Base-by-base conservation (phyloP, 2,329 filamentous ascomycete species). In the Stachybotrys elegans region DNA sequence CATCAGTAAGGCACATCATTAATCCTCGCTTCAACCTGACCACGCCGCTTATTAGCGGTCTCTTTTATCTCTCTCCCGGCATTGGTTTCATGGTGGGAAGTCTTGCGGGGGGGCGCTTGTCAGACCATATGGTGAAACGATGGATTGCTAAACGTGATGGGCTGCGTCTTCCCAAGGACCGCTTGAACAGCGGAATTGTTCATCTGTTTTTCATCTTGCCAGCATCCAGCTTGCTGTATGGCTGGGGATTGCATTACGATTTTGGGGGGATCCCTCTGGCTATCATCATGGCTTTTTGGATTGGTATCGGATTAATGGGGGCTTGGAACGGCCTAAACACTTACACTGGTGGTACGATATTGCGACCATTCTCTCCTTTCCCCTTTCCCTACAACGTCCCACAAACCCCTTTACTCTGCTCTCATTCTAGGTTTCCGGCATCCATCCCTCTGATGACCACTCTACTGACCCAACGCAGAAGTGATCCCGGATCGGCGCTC, bases 21-120 rank as follows among this genome's bases (percentile, higher is more conserved):
- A 47, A 43, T 13, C 41, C 45, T 12, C 42, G 42, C 12, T 47
- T 47, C 19, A 36, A 47, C 12, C 37, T 47, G 6, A 47, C 36
- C 3, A 47, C 45, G 2, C 41, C 45, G 5, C 25, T 47, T 3
- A 32, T 47, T 22, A 44, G 41, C 20, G 45, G 45, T 11, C 34
- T 47, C 2, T 47, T 47, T 16, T 47, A 47, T 22, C 12, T 47
- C 4, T 37, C 42, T 0, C 45, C 45, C 11, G 45, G 41, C 1
- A 22, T 43, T 11, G 45, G 45, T 6, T 47, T 47, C 22, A 43
- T 47, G 12, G 31, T 42, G 2, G 45, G 45, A 2, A 47, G 41
- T 13, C 25, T 47, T 5, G 20, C 32, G 1, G 45, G 45, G 19
- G 45, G 45, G 2, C 41, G 42, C 6, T 34, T 47, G 9, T 47